Base-by-base conservation (phyloP, 129 eudicot genomes). In the Glebionis coronaria region DNA sequence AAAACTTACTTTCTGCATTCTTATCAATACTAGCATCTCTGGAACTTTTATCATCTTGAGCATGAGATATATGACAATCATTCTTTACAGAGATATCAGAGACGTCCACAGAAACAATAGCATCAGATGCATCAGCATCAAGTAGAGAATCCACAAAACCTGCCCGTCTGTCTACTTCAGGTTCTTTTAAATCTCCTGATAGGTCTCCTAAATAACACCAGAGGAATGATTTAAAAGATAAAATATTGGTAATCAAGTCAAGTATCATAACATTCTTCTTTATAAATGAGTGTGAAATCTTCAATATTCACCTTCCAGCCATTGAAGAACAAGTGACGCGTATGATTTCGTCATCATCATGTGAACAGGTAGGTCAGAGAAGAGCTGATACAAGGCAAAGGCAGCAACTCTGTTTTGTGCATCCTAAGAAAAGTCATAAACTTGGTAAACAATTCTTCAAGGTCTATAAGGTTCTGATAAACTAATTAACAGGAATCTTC, bases 381-480 rank as follows among this genome's bases (percentile, higher is more conserved):
- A 93, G 52, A 93, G 82, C 50, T 78, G 84, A 75, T 84, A 77
- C 61, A 93, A 90, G 13, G 97, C 90, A 81, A 78, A 93, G 65
- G 96, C 91, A 73, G 98, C 98, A 74, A 93, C 98, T 70, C 82
- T 76, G 74, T 93, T 93, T 77, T 93, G 98, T 69, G 98, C 96
- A 78, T 93, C 97, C 98, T 93, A 88, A 44, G 59, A 76, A 60
- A 19, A 27, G 35, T 69, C 14, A 55, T 38, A 18, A 69, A 75
- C 14, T 27, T 64, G 67, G 49, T 35, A 40, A 51, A 59, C 29
- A 45, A 55, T 9, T 49, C 18, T 12, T 66, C 44, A 40, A 29
- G 28, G 58, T 73, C 44, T 25, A 63, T 38, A 40, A 72, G 74
- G 13, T 69, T 57, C 44, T 58, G 46, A 45, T 21, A 21, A 57